These are phyloP conservation scores for Halophytophthora polymorphica DNA, from an alignment of 352 stramenopile genomes.

Conservation along the genomic window DNA sequence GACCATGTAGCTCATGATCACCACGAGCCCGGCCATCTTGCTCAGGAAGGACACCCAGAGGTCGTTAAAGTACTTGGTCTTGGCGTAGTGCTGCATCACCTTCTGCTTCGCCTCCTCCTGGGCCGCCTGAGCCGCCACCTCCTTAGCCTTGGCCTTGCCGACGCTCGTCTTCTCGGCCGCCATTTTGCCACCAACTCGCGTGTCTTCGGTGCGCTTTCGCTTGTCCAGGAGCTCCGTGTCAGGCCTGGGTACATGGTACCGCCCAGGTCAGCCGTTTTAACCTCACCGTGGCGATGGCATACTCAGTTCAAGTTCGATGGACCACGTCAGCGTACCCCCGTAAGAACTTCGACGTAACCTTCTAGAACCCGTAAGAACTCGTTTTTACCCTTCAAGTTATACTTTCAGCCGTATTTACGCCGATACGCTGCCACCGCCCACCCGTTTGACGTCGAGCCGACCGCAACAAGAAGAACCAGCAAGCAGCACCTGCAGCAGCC, in stretches of 20 bases:
- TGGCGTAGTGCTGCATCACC: slow-evolving; percentile 74
- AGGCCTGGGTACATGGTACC: too few species aligned
- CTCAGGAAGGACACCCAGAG: slow-evolving; percentile 79
- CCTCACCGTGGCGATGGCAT: too few species aligned
- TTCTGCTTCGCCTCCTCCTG: slow-evolving; percentile 57
- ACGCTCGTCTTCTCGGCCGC: slow-evolving; percentile 18
- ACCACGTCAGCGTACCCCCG: too few species aligned
- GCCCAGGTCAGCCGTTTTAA: too few species aligned
- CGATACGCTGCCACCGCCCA: background rate
- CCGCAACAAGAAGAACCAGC: too few species aligned
- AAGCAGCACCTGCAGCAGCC: background rate
- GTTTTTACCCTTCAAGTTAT: background rate
- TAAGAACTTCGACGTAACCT: too few species aligned
- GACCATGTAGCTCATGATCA: slow-evolving; percentile 60
- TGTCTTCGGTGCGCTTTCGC: too few species aligned
- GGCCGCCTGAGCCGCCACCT: slow-evolving; percentile 14
- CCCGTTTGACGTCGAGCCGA: background rate
- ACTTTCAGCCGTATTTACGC: background rate
- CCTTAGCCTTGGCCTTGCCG: slow-evolving; percentile 14
- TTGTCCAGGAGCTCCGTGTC: too few species aligned
- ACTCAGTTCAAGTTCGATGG: too few species aligned
- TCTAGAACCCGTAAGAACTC: background rate
- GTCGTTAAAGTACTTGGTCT: slow-evolving; percentile 86
- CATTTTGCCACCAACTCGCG: background rate
- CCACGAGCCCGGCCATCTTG: slow-evolving; percentile 70